A percentile compares a stretch with the other conserved stretches of the same genome.
Evolutionary conservation across 2,329 filamentous ascomycete genomes (phyloP).

Genomic region (Fusarium proliferatum): DNA sequence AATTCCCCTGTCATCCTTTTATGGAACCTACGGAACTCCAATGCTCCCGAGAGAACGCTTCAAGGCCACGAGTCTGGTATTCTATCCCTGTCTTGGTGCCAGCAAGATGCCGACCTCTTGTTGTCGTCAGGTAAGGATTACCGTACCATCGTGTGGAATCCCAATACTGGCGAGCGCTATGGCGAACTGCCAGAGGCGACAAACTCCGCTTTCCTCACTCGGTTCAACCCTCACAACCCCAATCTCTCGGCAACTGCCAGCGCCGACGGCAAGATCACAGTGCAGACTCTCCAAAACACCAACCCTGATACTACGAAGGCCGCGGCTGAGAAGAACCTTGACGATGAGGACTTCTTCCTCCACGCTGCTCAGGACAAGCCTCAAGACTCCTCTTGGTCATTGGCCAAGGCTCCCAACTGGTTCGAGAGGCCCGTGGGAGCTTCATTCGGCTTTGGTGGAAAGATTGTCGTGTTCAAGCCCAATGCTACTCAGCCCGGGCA

Average conservation of each 20-base stretch:
- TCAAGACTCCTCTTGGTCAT: conserved; percentile 88
- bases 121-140: conserved; percentile 98
- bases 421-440: conserved; percentile 85
- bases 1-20: conserved; percentile 87
- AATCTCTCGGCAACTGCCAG: conserved; percentile 93
- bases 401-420: conserved; percentile 90
- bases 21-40: conserved; percentile 96
- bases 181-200: conserved; percentile 97
- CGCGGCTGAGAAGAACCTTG: conserved; percentile 74
- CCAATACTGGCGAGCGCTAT: conserved; percentile 85
- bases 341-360: conserved; percentile 97
- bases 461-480: conserved; percentile 80
- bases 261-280: conserved; percentile 94
- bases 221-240: conserved; percentile 94
- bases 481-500: conserved; percentile 70
- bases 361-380: conserved; percentile 91
- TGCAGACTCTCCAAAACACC: conserved; percentile 95
- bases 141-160: conserved; percentile 94
- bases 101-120: conserved; percentile 87
- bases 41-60: conserved; percentile 88
- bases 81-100: conserved; percentile 94
- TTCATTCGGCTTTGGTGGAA: conserved; percentile 95
- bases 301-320: conserved; percentile 79
- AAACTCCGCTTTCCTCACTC: conserved; percentile 98
- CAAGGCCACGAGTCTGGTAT: conserved; percentile 95